Conservation (phyloP, 2,329 filamentous ascomycete genomes). For the Aspergillus eucalypticola region DNA sequence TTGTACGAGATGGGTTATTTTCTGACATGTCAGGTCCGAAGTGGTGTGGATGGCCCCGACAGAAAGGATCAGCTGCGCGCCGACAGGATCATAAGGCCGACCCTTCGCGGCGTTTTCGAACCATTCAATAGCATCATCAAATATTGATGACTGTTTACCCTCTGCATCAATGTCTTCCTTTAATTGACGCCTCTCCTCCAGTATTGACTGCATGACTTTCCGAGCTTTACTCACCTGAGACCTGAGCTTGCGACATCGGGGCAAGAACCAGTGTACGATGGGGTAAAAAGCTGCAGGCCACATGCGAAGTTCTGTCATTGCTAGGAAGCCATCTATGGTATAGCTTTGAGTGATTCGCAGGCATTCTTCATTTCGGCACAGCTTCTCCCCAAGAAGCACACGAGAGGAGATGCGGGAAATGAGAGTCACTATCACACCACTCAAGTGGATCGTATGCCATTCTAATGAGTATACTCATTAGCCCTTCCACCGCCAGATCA, state of each 20-base stretch:
- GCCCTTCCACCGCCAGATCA: background rate
- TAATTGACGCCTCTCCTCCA: background rate
- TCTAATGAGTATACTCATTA: background rate
- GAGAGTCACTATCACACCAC: background rate
- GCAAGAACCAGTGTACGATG: conserved; percentile 7
- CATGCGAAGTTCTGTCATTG: conserved; percentile 18
- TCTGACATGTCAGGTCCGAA: conserved; percentile 1
- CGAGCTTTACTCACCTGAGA: background rate
- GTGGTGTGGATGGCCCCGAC: background rate
- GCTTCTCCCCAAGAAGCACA: conserved; percentile 18
- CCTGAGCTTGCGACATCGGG: background rate
- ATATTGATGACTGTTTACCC: background rate
- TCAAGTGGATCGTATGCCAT: background rate
- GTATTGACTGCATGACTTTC: background rate
- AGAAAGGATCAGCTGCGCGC: background rate
- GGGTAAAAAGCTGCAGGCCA: conserved; percentile 4
- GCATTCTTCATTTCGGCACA: conserved; percentile 23
- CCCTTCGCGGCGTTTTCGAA: background rate
- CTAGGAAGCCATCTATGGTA: conserved; percentile 15
- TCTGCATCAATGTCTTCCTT: background rate
- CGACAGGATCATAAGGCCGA: background rate
- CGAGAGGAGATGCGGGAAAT: conserved; percentile 11
- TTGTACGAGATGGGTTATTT: background rate
- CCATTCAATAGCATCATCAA: conserved; percentile 3
- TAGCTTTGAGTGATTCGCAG: conserved; percentile 18